Evolutionary conservation across 2,329 filamentous ascomycete species (phyloP).

Genomic region (Calonectria hawksworthii): DNA sequence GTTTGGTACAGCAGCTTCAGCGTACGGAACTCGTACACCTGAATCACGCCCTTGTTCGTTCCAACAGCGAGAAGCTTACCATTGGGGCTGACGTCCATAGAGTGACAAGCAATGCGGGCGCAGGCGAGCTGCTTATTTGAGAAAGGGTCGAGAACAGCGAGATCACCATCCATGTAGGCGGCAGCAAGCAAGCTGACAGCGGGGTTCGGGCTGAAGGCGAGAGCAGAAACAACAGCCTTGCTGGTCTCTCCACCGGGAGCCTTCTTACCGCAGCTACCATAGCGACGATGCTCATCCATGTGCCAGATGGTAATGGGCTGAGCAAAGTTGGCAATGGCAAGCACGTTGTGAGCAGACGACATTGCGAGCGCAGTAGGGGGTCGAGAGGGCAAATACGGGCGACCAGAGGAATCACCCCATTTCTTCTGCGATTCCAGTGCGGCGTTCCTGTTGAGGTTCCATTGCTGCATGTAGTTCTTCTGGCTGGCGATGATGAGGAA

Average conservation of each 20-base stretch:
- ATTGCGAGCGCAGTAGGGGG: constrained; percentile 45
- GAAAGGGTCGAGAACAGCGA: constrained; percentile 49
- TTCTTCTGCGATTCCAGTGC: constrained; percentile 22
- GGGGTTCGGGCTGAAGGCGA: constrained; percentile 53
- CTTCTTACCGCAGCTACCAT: constrained; percentile 52
- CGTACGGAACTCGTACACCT: constrained; percentile 48
- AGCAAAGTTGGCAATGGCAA: constrained; percentile 51
- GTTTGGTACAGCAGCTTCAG: constrained; percentile 40
- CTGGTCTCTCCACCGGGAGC: constrained; percentile 47
- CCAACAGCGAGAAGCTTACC: constrained; percentile 48
- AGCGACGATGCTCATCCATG: constrained; percentile 47
- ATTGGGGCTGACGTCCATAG: constrained; percentile 48
- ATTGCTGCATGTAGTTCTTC: constrained; percentile 45
- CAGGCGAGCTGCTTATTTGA: constrained; percentile 42
- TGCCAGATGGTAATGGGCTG: constrained; percentile 53
- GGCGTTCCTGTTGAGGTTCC: constrained; percentile 43
- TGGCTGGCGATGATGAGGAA: constrained; percentile 44
- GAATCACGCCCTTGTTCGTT: constrained; percentile 41
- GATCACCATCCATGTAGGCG: constrained; percentile 50
- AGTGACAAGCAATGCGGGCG: constrained; percentile 46
- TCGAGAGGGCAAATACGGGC: constrained; percentile 19
- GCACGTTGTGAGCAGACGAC: constrained; percentile 46
- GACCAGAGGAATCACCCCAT: constrained; percentile 42
- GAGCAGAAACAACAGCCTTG: constrained; percentile 45
- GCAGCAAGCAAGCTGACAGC: constrained; percentile 47